These are phyloP conservation scores for Zygoascus tannicola DNA, from an alignment of 805 yeast genomes.

Conservation along the genomic window DNA sequence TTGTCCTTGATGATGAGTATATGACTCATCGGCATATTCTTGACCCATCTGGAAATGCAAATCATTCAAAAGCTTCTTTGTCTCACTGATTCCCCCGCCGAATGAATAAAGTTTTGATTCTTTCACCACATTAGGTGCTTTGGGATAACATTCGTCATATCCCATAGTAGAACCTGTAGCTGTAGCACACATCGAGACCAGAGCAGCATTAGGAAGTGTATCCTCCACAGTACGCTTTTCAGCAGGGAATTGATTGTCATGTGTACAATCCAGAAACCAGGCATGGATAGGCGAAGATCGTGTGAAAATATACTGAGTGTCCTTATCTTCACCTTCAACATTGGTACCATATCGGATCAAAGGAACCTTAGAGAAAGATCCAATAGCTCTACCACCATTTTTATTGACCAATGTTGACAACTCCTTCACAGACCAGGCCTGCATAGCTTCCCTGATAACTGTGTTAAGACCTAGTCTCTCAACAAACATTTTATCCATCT, in stretches of 20 bases:
- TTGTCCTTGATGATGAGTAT: conserved; percentile 89
- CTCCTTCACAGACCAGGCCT: conserved; percentile 83
- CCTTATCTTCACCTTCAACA: conserved; percentile 4
- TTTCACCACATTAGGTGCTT: conserved; percentile 65
- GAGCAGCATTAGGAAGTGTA: conserved; percentile 88
- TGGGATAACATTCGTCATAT: conserved; percentile 85
- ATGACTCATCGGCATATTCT: conserved; percentile 73
- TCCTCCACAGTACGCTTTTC: conserved; percentile 91
- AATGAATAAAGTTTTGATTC: conserved; percentile 56
- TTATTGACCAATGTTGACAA: conserved; percentile 77
- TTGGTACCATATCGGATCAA: conserved; percentile 29
- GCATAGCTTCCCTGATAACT: conserved; percentile 94
- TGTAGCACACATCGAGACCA: conserved; percentile 85
- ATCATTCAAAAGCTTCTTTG: conserved; percentile 39
- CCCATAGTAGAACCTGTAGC: conserved; percentile 95
- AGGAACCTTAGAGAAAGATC: conserved; percentile 76
- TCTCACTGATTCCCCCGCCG: conserved; percentile 60
- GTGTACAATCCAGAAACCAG: conserved; percentile 94
- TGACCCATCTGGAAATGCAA: conserved; percentile 32
- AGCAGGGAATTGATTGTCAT: conserved; percentile 83
- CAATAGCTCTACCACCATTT: conserved; percentile 94
- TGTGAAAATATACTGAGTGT: conserved; percentile 35
- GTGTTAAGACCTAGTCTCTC: conserved; percentile 86
- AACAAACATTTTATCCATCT: conserved; percentile 79
- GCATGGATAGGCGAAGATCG: conserved; percentile 80